Conservation (phyloP, 1,284 basidiomycete genomes). For the Cerrena zonata region DNA sequence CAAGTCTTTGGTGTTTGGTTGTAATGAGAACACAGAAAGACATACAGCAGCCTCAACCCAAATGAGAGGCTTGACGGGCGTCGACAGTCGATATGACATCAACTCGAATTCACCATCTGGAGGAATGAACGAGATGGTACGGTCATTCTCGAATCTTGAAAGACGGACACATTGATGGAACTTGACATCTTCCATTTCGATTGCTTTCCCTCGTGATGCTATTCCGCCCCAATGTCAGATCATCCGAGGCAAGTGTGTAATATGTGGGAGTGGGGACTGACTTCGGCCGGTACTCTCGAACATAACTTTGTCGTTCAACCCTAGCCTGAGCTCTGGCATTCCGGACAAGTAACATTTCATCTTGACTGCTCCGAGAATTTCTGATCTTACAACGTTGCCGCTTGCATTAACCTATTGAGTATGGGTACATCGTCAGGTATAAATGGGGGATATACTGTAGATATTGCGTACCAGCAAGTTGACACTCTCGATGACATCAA, state of each 20-base stretch:
- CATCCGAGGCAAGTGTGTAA: too few relatives aligned
- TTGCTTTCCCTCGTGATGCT: conserved; percentile 94
- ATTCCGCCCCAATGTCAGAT: too few relatives aligned
- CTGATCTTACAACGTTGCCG: conserved; percentile 94
- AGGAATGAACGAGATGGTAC: conserved; percentile 98
- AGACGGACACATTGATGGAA: conserved; percentile 99
- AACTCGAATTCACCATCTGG: conserved; percentile 98
- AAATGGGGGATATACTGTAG: background rate
- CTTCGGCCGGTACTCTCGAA: conserved; percentile 95
- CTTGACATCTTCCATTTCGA: conserved; percentile 99
- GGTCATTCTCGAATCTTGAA: conserved; percentile 97
- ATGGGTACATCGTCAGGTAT: background rate
- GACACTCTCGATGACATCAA: conserved; percentile 97
- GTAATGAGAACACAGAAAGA: background rate
- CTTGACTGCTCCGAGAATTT: conserved; percentile 96
- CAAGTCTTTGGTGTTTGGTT: background rate
- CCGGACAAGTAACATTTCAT: conserved; percentile 99
- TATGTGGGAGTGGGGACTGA: conserved; percentile 39
- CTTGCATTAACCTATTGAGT: conserved; percentile 81
- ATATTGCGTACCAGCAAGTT: conserved; percentile 75
- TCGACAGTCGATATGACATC: conserved; percentile 94
- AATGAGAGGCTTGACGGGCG: conserved; percentile 93
- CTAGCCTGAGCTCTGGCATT: conserved; percentile 95
- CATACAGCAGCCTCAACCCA: conserved; percentile 94
- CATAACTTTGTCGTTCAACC: conserved; percentile 99